Evolutionary conservation across 202 grass and related monocot species (phyloP).

Genomic region (Setaria italica): DNA sequence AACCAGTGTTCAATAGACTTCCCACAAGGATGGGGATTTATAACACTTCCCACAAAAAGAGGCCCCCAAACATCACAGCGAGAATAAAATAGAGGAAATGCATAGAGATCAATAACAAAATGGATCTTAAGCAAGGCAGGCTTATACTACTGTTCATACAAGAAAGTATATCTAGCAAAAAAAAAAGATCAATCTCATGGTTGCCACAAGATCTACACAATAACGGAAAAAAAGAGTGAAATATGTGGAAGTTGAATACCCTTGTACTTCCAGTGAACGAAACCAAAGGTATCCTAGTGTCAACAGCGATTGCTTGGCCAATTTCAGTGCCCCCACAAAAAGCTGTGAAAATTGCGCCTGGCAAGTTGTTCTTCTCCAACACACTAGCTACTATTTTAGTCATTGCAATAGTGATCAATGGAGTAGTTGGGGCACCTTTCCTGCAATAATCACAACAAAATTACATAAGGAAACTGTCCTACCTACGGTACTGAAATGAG

Average conservation of each 20-base stretch:
- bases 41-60: not conserved
- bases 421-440: constrained; percentile 99
- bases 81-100: constrained; percentile 7
- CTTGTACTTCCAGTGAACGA: constrained; percentile 98
- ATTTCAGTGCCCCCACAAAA: constrained; percentile 96
- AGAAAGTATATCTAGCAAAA: not conserved
- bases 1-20: constrained; percentile 7
- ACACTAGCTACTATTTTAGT: constrained; percentile 91
- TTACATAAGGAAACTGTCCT: constrained; percentile 27
- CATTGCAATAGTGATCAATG: constrained; percentile 96
- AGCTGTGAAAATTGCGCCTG: constrained; percentile 87
- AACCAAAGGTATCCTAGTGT: constrained; percentile 83
- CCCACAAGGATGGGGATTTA: not conserved
- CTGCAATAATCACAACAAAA: constrained; percentile 45
- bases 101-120: constrained; percentile 1
- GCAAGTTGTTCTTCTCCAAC: constrained; percentile 94
- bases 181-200: not conserved
- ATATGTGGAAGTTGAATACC: constrained; percentile 49
- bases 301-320: constrained; percentile 85
- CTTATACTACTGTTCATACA: not conserved
- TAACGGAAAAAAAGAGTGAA: not conserved
- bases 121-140: not conserved
- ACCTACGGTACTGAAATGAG: not conserved
- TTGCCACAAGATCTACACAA: not conserved
- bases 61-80: not conserved